Conservation (phyloP, 163 green algal genomes). For the Volvox carteri region DNA sequence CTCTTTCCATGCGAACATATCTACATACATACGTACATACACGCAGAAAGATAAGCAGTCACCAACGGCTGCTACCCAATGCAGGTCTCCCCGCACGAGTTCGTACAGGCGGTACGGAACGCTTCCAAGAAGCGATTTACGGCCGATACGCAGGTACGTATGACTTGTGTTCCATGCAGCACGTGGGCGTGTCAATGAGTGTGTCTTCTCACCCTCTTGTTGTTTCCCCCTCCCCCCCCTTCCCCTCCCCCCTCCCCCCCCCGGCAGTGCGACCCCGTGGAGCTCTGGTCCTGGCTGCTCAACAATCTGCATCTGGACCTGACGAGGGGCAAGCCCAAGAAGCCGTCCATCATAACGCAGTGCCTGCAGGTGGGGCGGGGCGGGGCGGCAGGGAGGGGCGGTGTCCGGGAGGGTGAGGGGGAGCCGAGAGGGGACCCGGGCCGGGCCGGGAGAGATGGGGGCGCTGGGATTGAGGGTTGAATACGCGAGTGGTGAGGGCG, state of each 20-base stretch:
- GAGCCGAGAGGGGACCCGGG: too few relatives aligned
- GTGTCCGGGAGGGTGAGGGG: not conserved
- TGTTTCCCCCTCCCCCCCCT: not conserved
- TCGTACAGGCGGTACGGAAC: conserved; percentile 95
- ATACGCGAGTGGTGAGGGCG: too few relatives aligned
- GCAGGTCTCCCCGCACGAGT: conserved; percentile 97
- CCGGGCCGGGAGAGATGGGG: too few relatives aligned
- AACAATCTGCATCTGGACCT: conserved; percentile 95
- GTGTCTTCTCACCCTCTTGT: not conserved
- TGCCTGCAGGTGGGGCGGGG: conserved; percentile 87
- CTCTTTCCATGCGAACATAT: too few relatives aligned
- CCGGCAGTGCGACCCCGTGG: conserved; percentile 66
- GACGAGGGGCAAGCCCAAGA: conserved; percentile 87
- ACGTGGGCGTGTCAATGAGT: not conserved
- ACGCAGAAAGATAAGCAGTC: too few relatives aligned
- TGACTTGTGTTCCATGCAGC: not conserved
- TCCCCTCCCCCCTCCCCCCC: not conserved
- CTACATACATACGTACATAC: too few relatives aligned
- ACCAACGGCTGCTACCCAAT: too few relatives aligned
- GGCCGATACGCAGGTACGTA: conserved; percentile 76
- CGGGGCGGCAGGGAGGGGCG: not conserved
- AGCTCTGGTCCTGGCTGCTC: conserved; percentile 83
- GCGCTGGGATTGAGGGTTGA: too few relatives aligned
- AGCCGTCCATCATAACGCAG: conserved; percentile 87
- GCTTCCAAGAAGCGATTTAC: conserved; percentile 90